Percentiles rank a stretch among this genome's conserved stretches.
Evolutionary conservation across 2,329 filamentous ascomycete species (phyloP).

Genomic region (Arthrobotrys pseudoclavata): DNA sequence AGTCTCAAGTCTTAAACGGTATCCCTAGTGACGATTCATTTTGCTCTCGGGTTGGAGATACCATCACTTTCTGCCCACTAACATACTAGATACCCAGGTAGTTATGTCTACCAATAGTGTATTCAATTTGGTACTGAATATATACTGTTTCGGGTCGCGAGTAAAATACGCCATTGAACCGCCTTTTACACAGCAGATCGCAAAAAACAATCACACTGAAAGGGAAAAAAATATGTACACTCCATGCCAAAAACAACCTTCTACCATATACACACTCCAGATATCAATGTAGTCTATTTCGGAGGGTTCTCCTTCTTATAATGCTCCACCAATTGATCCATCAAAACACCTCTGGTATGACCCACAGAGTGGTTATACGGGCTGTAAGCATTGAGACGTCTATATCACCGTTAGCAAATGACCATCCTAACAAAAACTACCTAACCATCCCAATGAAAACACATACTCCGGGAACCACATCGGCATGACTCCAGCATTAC

Average conservation of each 20-base stretch:
- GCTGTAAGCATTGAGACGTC: slow-evolving; percentile 49
- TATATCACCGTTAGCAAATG: slow-evolving; percentile 27
- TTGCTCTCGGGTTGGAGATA: not conserved
- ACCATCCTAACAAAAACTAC: too few relatives aligned
- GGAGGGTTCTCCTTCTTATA: slow-evolving; percentile 58
- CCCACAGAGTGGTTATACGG: slow-evolving; percentile 46
- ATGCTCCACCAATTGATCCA: slow-evolving; percentile 55
- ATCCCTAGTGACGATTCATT: not conserved
- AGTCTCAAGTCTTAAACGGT: not conserved
- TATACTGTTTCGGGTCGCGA: not conserved
- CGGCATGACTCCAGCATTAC: slow-evolving; percentile 18
- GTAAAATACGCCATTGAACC: not conserved
- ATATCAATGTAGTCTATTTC: slow-evolving; percentile 25
- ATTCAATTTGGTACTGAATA: not conserved
- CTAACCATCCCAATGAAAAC: not conserved
- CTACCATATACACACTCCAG: not conserved
- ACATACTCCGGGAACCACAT: slow-evolving; percentile 59
- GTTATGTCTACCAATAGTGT: not conserved
- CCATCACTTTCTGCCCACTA: not conserved
- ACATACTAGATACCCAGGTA: not conserved
- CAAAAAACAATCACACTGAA: slow-evolving; percentile 6
- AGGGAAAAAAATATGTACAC: slow-evolving; percentile 45
- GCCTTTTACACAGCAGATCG: not conserved
- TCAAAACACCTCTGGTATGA: slow-evolving; percentile 52
- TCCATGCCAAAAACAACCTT: slow-evolving; percentile 8